These are phyloP conservation scores for Amniculicola lignicola DNA, from an alignment of 495 filamentous ascomycete genomes.

Conservation along the genomic window DNA sequence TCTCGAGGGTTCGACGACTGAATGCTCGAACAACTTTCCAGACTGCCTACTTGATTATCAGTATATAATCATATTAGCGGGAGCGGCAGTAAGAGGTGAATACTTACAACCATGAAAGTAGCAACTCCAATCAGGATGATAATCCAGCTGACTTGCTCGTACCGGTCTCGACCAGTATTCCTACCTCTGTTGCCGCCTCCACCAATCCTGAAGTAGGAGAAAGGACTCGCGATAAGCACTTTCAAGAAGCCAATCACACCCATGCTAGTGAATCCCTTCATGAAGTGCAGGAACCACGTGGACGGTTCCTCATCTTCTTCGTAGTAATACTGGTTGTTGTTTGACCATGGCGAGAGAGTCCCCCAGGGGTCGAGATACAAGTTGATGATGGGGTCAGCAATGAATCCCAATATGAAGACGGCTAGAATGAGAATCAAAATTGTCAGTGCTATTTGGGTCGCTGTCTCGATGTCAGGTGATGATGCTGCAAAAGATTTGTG, in stretches of 20 bases:
- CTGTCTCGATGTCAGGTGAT: neutral
- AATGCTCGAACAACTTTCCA: slow-evolving; percentile 74
- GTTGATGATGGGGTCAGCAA: slow-evolving; percentile 90
- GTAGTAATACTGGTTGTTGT: slow-evolving; percentile 11
- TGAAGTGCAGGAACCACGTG: slow-evolving; percentile 75
- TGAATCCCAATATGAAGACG: slow-evolving; percentile 78
- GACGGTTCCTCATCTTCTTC: slow-evolving; percentile 47
- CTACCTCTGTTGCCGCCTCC: slow-evolving; percentile 53
- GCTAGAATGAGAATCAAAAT: slow-evolving; percentile 63
- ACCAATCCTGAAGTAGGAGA: slow-evolving; percentile 48
- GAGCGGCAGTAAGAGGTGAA: neutral
- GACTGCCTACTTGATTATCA: slow-evolving; percentile 59
- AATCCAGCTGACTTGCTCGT: slow-evolving; percentile 70
- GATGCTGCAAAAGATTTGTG: neutral
- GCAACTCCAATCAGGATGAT: slow-evolving; percentile 74
- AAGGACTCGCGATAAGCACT: slow-evolving; percentile 67
- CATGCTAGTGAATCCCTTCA: slow-evolving; percentile 81
- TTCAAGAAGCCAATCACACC: slow-evolving; percentile 85
- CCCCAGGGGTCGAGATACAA: slow-evolving; percentile 74
- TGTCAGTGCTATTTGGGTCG: slow-evolving; percentile 63
- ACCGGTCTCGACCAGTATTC: slow-evolving; percentile 65
- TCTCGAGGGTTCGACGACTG: slow-evolving; percentile 66
- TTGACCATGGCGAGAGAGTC: slow-evolving; percentile 44
- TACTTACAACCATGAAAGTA: slow-evolving; percentile 78
- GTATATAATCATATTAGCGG: neutral